These are phyloP conservation scores for Yamadazyma siamensis DNA, from an alignment of 1,139 yeast genomes.

Conservation along the genomic window DNA sequence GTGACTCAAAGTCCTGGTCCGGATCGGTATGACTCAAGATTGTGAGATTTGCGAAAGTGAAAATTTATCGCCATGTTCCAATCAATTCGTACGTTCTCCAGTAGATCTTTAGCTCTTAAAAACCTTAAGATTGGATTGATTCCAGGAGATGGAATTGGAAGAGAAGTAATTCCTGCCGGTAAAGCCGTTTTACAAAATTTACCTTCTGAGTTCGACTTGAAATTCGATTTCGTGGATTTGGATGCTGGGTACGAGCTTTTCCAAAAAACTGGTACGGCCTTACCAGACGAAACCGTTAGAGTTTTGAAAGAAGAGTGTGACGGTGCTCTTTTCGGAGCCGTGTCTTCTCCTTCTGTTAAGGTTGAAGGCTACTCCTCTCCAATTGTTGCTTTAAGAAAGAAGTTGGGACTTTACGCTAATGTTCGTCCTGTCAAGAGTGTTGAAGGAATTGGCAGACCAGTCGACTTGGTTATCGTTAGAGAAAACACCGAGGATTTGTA, in stretches of 20 bases:
- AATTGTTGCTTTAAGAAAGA: constrained; percentile 94
- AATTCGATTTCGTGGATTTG: constrained; percentile 80
- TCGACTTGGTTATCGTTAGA: constrained; percentile 95
- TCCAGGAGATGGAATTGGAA: constrained; percentile 98
- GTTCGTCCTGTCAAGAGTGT: constrained; percentile 97
- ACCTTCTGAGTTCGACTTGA: constrained; percentile 69
- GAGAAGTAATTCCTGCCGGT: constrained; percentile 97
- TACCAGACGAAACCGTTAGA: constrained; percentile 88
- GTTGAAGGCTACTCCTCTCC: constrained; percentile 98
- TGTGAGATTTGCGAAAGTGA: too few relatives aligned
- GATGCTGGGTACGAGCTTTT: constrained; percentile 95
- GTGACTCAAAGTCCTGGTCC: too few relatives aligned
- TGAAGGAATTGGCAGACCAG: constrained; percentile 77
- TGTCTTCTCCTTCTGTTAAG: constrained; percentile 88
- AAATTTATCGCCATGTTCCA: too few relatives aligned
- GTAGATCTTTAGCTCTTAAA: constrained; percentile 30
- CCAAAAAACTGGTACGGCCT: constrained; percentile 88
- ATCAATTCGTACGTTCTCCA: constrained; percentile 32
- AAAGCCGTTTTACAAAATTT: constrained; percentile 77
- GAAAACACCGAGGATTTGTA: constrained; percentile 97
- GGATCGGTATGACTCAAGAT: constrained; percentile 6
- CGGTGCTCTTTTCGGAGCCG: constrained; percentile 97
- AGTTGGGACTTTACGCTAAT: constrained; percentile 90
- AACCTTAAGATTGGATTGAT: constrained; percentile 57
- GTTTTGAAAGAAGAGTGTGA: constrained; percentile 81